phyloP scores from a whole-genome alignment of 352 stramenopile genomes.

The Phytophthora cactorum region DNA sequence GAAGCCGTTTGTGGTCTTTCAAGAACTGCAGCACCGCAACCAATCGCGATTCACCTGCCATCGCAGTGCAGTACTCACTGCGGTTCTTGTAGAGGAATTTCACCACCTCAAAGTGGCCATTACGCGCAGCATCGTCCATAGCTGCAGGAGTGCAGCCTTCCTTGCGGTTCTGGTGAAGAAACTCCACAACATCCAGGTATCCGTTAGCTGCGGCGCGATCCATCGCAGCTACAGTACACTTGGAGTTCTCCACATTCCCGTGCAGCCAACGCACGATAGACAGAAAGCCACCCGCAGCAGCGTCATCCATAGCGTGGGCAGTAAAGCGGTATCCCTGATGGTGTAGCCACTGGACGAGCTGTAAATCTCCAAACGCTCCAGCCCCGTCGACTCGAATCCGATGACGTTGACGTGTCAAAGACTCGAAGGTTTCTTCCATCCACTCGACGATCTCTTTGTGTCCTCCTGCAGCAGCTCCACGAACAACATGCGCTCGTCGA shows the following conservation, averaged over 20 bases:
- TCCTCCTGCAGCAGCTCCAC: conserved; percentile 31
- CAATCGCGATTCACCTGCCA: conserved; percentile 34
- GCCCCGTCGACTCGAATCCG: conserved; percentile 45
- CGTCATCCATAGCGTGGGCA: conserved; percentile 31
- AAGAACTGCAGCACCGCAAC: conserved; percentile 47
- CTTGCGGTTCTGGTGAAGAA: conserved; percentile 43
- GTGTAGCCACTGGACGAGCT: conserved; percentile 42
- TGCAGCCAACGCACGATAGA: conserved; percentile 39
- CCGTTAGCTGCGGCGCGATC: conserved; percentile 40
- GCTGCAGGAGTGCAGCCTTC: conserved; percentile 48
- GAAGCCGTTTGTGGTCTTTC: conserved; percentile 34
- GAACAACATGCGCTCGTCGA: conserved; percentile 39
- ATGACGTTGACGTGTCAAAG: conserved; percentile 29
- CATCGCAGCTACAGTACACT: conserved; percentile 37
- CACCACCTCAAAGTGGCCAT: conserved; percentile 40
- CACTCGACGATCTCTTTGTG: conserved; percentile 35
- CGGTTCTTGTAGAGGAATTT: conserved; percentile 44
- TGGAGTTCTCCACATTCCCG: conserved; percentile 20
- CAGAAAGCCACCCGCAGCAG: conserved; percentile 32
- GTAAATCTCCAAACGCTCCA: conserved; percentile 33
- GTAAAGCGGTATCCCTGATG: conserved; percentile 40
- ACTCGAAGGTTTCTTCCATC: conserved; percentile 34
- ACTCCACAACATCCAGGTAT: conserved; percentile 35
- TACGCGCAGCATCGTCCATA: conserved; percentile 46
- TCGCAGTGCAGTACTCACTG: conserved; percentile 43